phyloP scores from a whole-genome alignment of 768 basidiomycete genomes.

The Paxillus ammoniavirescens region DNA sequence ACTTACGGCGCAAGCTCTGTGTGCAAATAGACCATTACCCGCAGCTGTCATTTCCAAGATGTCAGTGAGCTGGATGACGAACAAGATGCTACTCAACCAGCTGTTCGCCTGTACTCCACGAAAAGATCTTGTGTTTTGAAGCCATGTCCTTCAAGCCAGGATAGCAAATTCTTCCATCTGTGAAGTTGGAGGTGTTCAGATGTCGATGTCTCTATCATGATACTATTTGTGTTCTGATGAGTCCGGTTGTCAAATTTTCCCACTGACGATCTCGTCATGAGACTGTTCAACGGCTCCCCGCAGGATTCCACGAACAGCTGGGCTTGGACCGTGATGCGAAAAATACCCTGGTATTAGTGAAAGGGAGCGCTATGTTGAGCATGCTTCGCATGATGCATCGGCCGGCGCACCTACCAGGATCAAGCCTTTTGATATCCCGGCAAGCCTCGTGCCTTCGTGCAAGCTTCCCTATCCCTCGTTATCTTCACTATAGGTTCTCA shows the following conservation, averaged over 20 bases:
- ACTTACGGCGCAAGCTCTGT: slow-evolving; percentile 41
- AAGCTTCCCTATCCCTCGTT: background rate
- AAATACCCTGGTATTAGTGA: too few relatives aligned
- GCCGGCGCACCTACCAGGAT: too few relatives aligned
- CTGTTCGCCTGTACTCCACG: slow-evolving; percentile 51
- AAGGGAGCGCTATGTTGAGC: too few relatives aligned
- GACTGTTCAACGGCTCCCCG: slow-evolving; percentile 11
- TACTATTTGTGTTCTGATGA: background rate
- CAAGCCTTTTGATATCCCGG: too few relatives aligned
- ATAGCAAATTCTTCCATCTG: slow-evolving; percentile 47
- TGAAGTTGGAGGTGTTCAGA: background rate
- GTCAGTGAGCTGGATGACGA: slow-evolving; percentile 4
- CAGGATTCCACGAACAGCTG: background rate
- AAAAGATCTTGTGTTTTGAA: slow-evolving; percentile 43
- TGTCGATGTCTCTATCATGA: slow-evolving; percentile 2
- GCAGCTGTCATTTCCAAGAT: slow-evolving; percentile 39
- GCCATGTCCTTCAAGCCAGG: slow-evolving; percentile 52
- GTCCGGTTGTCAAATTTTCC: background rate
- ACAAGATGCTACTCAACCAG: slow-evolving; percentile 41
- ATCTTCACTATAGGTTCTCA: background rate
- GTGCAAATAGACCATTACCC: slow-evolving; percentile 70
- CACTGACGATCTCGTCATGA: slow-evolving; percentile 2
- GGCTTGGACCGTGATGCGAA: too few relatives aligned
- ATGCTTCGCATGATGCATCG: too few relatives aligned
- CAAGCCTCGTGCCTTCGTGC: background rate